Conservation (phyloP, 2,329 filamentous ascomycete species). For the Chalaropsis thielavioides region DNA sequence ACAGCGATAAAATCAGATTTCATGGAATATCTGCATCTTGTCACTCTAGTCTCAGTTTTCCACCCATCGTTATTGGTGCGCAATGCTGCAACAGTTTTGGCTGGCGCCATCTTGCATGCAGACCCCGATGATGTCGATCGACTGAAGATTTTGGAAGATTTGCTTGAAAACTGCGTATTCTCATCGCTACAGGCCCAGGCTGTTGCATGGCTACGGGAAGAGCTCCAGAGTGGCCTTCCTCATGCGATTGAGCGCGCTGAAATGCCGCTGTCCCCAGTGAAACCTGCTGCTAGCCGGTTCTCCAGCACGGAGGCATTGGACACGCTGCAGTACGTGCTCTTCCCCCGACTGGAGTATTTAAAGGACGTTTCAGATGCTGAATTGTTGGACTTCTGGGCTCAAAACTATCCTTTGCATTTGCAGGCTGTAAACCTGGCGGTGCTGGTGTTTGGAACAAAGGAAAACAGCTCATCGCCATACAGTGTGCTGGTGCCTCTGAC, state of each 20-base stretch:
- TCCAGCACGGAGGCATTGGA: slow-evolving; percentile 41
- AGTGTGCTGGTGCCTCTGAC: slow-evolving; percentile 35
- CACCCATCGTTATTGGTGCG: slow-evolving; percentile 40
- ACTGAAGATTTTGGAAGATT: slow-evolving; percentile 47
- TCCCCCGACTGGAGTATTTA: slow-evolving; percentile 40
- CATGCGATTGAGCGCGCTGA: slow-evolving; percentile 23
- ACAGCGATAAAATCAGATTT: slow-evolving; percentile 30
- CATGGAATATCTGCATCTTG: slow-evolving; percentile 46
- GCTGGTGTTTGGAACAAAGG: slow-evolving; percentile 25
- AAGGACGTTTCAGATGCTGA: slow-evolving; percentile 27
- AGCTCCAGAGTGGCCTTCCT: slow-evolving; percentile 32
- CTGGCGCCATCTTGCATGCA: slow-evolving; percentile 40
- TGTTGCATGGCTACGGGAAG: slow-evolving; percentile 49
- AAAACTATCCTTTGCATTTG: slow-evolving; percentile 40
- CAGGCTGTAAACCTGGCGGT: slow-evolving; percentile 48
- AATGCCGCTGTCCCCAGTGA: slow-evolving; percentile 19
- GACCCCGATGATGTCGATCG: slow-evolving; percentile 45
- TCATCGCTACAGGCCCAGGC: slow-evolving; percentile 47
- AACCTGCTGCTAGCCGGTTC: slow-evolving; percentile 29
- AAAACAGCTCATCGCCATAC: slow-evolving; percentile 26
- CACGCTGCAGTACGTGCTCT: slow-evolving; percentile 45
- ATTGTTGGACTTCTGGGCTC: slow-evolving; percentile 37
- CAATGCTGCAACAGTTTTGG: slow-evolving; percentile 40
- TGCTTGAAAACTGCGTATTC: slow-evolving; percentile 51
- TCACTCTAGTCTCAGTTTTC: slow-evolving; percentile 43